Evolutionary conservation across 768 basidiomycete species (phyloP), one percentile per base, ranked within the genome.

Genomic region (Pleurotus citrinopileatus): DNA sequence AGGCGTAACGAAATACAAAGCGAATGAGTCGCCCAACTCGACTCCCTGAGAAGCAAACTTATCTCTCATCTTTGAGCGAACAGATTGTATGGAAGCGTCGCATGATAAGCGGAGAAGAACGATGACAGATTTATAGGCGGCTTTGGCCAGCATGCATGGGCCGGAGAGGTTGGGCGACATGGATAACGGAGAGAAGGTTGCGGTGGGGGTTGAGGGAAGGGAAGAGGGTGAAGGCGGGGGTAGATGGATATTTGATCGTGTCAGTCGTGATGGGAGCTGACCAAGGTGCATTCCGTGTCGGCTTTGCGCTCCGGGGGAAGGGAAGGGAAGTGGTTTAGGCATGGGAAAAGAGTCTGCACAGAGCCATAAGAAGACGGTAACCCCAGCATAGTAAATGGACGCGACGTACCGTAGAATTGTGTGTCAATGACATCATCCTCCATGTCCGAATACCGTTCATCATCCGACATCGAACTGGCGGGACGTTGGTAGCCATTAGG

Each of bases 41-140:
- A 83, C 59, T 44, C 76, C 77, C 23, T 50, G 79, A 20, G 75
- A 72, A n/a, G 78, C 74, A 62, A 91, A 84, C 61, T 89, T 89
- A 52, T 84, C 80, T 57, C 79, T 78, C 22, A 91, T 70, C 44
- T 79, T 77, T 48, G 70, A 69, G 55, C 84, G 83, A 13, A 90
- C 60, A 42, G 83, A 81, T 15, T 66, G 60, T 53, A 83, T 77
- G n/a, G 75, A 40, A 55, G 73, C 71, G 37, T 73, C 68, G 57
- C 74, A 74, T 10, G 79, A 67, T 6, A 78, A 67, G 40, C 85
- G 83, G 47, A 91, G 74, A 56, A 87, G 68, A 61, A 91, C 75
- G 57, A 87, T 84, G 23, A 77, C 71, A 57, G 82, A 77, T 59
- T 81, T 77, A 58, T 81, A 79, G 40, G 76, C 77, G 3, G 82